A percentile compares a stretch with the other conserved stretches of the same genome.
Evolutionary conservation across 768 basidiomycete genomes (phyloP).

Genomic region (Agrocybe pediades): DNA sequence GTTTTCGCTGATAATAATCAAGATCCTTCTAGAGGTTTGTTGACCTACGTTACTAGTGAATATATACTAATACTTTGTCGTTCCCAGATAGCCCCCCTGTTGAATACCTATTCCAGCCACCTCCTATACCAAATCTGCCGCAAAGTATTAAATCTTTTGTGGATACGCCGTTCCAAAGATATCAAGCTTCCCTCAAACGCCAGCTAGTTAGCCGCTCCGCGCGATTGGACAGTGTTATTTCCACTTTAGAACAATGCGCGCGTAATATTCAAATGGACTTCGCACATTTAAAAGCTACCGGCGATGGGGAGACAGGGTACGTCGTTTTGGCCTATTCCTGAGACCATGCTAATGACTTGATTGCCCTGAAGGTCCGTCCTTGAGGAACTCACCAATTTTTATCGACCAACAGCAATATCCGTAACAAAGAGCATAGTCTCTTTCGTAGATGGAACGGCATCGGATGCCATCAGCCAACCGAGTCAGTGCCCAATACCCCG

Average conservation of each 20-base stretch:
- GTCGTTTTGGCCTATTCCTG: too few species aligned
- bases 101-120: constrained; percentile 56
- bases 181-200: constrained; percentile 58
- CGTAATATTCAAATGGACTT: constrained; percentile 62
- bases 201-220: constrained; percentile 70
- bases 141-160: constrained; percentile 36
- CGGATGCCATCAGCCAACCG: constrained; percentile 27
- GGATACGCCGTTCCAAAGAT: constrained; percentile 58
- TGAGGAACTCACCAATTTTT: constrained; percentile 42
- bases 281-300: constrained; percentile 39
- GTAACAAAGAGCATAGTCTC: constrained; percentile 43
- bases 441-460: constrained; percentile 39
- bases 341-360: too few species aligned
- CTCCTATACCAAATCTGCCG: constrained; percentile 47
- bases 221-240: constrained; percentile 58
- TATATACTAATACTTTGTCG: neutral
- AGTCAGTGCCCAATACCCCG: constrained; percentile 31
- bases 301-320: constrained; percentile 47
- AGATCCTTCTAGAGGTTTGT: constrained; percentile 3
- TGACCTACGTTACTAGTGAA: neutral
- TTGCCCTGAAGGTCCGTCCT: constrained; percentile 40
- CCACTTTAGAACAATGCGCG: constrained; percentile 61
- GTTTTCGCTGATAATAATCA: constrained; percentile 1
- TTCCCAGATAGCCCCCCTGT: constrained; percentile 51
- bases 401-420: constrained; percentile 52